Evolutionary conservation across 176 grass and related monocot species (phyloP), one percentile per base, ranked within the genome.

Genomic region (Pontederia crassipes): DNA sequence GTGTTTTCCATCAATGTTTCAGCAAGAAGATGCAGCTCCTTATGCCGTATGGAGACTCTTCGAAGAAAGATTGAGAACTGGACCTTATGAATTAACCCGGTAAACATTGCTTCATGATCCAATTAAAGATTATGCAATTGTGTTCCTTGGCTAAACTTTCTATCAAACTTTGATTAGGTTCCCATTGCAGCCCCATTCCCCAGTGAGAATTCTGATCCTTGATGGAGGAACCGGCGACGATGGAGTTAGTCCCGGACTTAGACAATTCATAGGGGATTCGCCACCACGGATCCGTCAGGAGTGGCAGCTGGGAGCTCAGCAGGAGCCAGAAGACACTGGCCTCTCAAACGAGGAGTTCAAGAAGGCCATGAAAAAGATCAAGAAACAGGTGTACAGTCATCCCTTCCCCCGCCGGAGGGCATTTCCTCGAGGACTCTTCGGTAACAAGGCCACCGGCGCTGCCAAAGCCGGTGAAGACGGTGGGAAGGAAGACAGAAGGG

Each of bases 11-110:
- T 63, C 10, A 12, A 20, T 48, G 2, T 15, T 18, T 13, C 66
- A 82, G 80, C 68, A 61, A 49, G 80, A 77, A 24, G 80, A 82
- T 40, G 6, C 6, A 40, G 32, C 32, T 40, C 32, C 20, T 26
- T 62, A n/a, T 28, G 46, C 54, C 8, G 10, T 26, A 13, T 82
- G 74, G 68, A 82, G 80, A 67, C 35, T 77, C 17, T 82, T 82
- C 15, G 80, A 82, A 50, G 74, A 77, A 49, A 61, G 80, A 59
- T 62, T 82, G 10, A 77, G 80, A 62, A 82, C 74, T 9, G 80
- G 80, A 1, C 80, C 80, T 10, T 82, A 61, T 50, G 74, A 62
- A 28, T 57, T 82, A 26, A 62, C 68, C 4, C 52, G 80, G 80
- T 81, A 71, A 66, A 35, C 2, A 17, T 28, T 40, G 32, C 32